phyloP scores from a whole-genome alignment of 2,329 filamentous ascomycete species.

The Gnomoniopsis sp. region DNA sequence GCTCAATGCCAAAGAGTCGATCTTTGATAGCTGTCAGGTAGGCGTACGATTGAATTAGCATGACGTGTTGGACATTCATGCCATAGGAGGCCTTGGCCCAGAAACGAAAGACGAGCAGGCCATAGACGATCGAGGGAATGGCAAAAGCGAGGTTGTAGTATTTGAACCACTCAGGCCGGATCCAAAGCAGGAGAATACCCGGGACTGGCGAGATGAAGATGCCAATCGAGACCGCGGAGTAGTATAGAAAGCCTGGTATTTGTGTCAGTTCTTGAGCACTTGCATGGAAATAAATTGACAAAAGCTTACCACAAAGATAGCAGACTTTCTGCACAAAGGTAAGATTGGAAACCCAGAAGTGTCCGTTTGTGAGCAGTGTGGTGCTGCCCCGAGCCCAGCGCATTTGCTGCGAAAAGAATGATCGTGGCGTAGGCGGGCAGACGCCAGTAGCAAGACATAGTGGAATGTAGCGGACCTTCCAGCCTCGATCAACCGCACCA shows the following conservation, averaged over 20 bases:
- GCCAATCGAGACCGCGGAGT: conserved; percentile 35
- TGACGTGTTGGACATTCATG: conserved; percentile 39
- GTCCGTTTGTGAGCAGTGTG: conserved; percentile 36
- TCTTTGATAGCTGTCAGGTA: conserved; percentile 41
- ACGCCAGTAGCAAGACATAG: conserved; percentile 39
- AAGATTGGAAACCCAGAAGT: conserved; percentile 37
- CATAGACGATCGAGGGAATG: conserved; percentile 36
- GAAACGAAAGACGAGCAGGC: conserved; percentile 34
- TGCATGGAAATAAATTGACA: neutral
- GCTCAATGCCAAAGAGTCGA: conserved; percentile 34
- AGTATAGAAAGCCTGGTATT: conserved; percentile 32
- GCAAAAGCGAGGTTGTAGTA: conserved; percentile 43
- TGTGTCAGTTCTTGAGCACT: neutral
- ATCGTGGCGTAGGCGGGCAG: conserved; percentile 38
- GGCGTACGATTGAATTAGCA: conserved; percentile 39
- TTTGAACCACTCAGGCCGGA: conserved; percentile 37
- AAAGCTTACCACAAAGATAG: conserved; percentile 33
- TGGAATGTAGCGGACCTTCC: conserved; percentile 39
- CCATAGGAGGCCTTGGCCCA: conserved; percentile 39
- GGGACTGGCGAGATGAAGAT: conserved; percentile 39
- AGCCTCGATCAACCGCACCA: conserved; percentile 37
- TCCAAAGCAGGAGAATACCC: conserved; percentile 36
- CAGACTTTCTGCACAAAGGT: conserved; percentile 38
- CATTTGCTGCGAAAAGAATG: conserved; percentile 42
- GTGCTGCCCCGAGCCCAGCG: conserved; percentile 39